phyloP scores from a whole-genome alignment of 768 basidiomycete genomes.

The Tylopilus intermedius region DNA sequence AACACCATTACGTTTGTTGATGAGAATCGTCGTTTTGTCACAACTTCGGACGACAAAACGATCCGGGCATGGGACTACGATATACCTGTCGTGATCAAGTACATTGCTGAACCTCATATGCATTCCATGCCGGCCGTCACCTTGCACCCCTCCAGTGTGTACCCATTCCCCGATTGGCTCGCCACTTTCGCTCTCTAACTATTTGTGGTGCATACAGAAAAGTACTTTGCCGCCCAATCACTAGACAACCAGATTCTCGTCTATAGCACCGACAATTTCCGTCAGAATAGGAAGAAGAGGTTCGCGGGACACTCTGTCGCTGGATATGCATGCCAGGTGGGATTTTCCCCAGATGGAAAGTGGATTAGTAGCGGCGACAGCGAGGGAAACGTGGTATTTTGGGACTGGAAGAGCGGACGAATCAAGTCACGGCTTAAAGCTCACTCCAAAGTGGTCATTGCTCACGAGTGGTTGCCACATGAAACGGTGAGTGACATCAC shows the following conservation, averaged over 20 bases:
- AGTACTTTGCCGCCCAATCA: slow-evolving; percentile 96
- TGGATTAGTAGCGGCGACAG: slow-evolving; percentile 98
- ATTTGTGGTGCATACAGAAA: slow-evolving; percentile 45
- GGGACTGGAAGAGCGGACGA: slow-evolving; percentile 99
- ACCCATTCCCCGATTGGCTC: slow-evolving; percentile 5
- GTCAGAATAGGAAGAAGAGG: slow-evolving; percentile 97
- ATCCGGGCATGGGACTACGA: slow-evolving; percentile 99
- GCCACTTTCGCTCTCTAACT: slow-evolving; percentile 14
- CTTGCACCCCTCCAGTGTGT: slow-evolving; percentile 88
- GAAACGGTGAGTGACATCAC: slow-evolving; percentile 68
- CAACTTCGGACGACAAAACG: slow-evolving; percentile 98
- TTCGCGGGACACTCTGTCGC: slow-evolving; percentile 97
- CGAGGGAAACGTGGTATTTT: slow-evolving; percentile 92
- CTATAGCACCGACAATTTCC: slow-evolving; percentile 97
- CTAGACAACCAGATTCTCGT: slow-evolving; percentile 98
- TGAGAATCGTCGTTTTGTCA: slow-evolving; percentile 94
- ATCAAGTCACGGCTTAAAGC: slow-evolving; percentile 87
- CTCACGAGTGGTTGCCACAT: slow-evolving; percentile 97
- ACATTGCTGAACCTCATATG: slow-evolving; percentile 99
- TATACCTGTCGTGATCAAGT: slow-evolving; percentile 99
- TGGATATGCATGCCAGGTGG: slow-evolving; percentile 95
- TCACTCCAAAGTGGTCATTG: slow-evolving; percentile 94
- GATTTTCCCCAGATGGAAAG: slow-evolving; percentile 96
- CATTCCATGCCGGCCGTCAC: slow-evolving; percentile 99
- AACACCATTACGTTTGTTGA: slow-evolving; percentile 99